A percentile compares a stretch with the other conserved stretches of the same genome.
Conservation (phyloP, 345 rosid species). For the Syzygium oleosum region DNA sequence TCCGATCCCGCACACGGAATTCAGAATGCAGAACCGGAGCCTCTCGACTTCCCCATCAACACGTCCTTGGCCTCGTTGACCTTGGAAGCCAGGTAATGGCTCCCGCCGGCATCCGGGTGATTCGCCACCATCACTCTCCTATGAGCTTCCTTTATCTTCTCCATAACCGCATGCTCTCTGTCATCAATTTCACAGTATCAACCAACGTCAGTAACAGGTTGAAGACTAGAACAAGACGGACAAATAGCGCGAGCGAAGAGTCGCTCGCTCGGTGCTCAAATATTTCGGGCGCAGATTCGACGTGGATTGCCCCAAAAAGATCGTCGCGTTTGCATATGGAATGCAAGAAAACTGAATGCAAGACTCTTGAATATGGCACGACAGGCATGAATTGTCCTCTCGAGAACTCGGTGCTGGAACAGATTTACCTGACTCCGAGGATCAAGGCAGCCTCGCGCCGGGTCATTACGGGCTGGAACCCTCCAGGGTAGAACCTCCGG, state of each 20-base stretch:
- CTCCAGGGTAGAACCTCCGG: slow-evolving; percentile 27
- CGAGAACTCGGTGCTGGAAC: neutral
- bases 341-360: too few species aligned
- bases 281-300: neutral
- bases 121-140: slow-evolving; percentile 31
- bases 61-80: slow-evolving; percentile 29
- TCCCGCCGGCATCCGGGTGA: slow-evolving; percentile 42
- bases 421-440: slow-evolving; percentile 23
- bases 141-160: slow-evolving; percentile 32
- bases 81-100: slow-evolving; percentile 37
- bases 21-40: slow-evolving; percentile 20
- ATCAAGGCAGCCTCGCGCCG: slow-evolving; percentile 29
- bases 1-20: neutral
- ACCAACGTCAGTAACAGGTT: neutral
- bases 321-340: too few species aligned
- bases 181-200: neutral
- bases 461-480: slow-evolving; percentile 27
- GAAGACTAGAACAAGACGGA: neutral
- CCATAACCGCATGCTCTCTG: slow-evolving; percentile 12
- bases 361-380: too few species aligned
- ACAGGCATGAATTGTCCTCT: too few species aligned
- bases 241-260: neutral
- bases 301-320: neutral
- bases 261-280: neutral
- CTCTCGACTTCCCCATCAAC: slow-evolving; percentile 17